Conservation (phyloP, 2,329 filamentous ascomycete genomes). For the Apiospora koreana region DNA sequence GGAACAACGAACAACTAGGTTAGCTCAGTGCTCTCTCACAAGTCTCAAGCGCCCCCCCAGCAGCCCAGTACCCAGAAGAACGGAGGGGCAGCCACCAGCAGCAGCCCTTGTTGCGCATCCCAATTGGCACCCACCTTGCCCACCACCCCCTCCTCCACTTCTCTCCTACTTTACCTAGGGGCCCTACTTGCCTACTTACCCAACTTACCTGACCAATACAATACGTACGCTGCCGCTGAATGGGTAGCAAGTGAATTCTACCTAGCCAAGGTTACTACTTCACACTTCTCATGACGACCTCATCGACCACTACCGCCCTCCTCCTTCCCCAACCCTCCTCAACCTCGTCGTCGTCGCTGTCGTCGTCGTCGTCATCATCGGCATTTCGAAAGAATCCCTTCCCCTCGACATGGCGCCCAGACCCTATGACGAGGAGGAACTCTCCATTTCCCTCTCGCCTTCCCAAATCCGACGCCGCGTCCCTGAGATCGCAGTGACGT, state of each 20-base stretch:
- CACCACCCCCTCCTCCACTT: slow-evolving; percentile 3
- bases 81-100: slow-evolving; percentile 8
- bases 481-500: slow-evolving; percentile 39
- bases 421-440: slow-evolving; percentile 77
- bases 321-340: slow-evolving; percentile 8
- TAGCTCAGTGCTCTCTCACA: too few relatives aligned
- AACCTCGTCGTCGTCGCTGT: slow-evolving; percentile 20
- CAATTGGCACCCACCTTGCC: slow-evolving; percentile 4
- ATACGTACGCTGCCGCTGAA: background rate
- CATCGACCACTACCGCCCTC: slow-evolving; percentile 5
- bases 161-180: background rate
- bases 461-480: slow-evolving; percentile 59
- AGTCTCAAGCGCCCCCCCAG: background rate
- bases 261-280: background rate
- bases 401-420: slow-evolving; percentile 47
- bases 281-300: slow-evolving; percentile 21
- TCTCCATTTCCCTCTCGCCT: slow-evolving; percentile 73
- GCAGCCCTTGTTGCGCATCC: slow-evolving; percentile 1
- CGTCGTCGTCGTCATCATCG: slow-evolving; percentile 20
- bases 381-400: slow-evolving; percentile 14
- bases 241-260: background rate
- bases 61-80: background rate
- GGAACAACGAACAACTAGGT: too few relatives aligned
- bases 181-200: background rate
- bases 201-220: background rate